Conservation (phyloP, 2,329 filamentous ascomycete species). For the Talaromyces piceae region DNA sequence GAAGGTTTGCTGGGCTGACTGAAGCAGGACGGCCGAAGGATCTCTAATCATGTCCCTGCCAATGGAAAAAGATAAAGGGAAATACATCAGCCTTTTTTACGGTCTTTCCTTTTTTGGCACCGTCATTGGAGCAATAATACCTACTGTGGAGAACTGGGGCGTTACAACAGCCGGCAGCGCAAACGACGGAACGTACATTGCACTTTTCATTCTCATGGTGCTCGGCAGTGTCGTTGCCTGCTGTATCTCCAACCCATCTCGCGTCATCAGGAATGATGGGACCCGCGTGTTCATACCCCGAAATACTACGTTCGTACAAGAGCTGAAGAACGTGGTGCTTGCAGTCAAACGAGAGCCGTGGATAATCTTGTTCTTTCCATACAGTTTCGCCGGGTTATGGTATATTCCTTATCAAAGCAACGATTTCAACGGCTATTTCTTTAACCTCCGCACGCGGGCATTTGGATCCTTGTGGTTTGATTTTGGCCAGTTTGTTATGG, state of each 20-base stretch:
- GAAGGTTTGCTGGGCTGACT: background rate
- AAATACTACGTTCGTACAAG: constrained; percentile 17
- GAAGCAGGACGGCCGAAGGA: constrained; percentile 57
- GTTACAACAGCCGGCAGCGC: constrained; percentile 16
- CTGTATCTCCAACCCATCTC: constrained; percentile 56
- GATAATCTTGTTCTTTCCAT: constrained; percentile 18
- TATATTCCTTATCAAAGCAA: constrained; percentile 20
- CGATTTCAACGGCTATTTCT: constrained; percentile 17
- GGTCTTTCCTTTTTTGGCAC: constrained; percentile 78
- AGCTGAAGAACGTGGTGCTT: constrained; percentile 14
- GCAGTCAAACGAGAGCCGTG: constrained; percentile 14
- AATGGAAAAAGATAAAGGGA: constrained; percentile 65
- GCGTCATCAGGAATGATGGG: constrained; percentile 62
- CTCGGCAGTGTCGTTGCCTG: constrained; percentile 56
- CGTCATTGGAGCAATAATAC: constrained; percentile 58
- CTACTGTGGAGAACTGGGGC: constrained; percentile 19
- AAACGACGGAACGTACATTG: constrained; percentile 62
- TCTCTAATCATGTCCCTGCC: constrained; percentile 83
- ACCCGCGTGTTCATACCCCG: constrained; percentile 36
- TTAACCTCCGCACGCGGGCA: constrained; percentile 17
- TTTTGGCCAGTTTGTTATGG: constrained; percentile 16
- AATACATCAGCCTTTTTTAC: constrained; percentile 79
- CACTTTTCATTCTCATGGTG: constrained; percentile 64
- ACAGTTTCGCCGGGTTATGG: constrained; percentile 17
- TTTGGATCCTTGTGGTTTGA: constrained; percentile 18